Conservation (phyloP, 192 early-diverging fungal species). For the Cladochytrium replicatum region DNA sequence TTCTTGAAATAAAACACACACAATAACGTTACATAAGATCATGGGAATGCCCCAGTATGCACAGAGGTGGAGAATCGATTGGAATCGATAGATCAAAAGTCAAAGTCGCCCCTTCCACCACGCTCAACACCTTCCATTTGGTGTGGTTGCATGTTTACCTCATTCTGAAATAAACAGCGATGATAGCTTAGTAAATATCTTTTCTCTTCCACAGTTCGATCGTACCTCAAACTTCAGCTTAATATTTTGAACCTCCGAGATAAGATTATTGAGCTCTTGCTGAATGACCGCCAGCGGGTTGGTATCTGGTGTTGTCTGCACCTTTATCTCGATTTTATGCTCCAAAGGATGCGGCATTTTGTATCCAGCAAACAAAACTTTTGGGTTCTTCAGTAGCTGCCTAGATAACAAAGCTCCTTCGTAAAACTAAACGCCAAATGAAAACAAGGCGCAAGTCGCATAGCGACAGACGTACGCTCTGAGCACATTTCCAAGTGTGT, state of each 20-base stretch:
- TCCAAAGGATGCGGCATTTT: conserved; percentile 94
- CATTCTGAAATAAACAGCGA: no score
- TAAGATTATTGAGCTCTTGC: conserved; percentile 67
- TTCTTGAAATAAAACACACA: no score
- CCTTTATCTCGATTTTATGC: conserved; percentile 79
- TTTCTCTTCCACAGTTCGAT: no score
- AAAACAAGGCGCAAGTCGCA: conserved; percentile 4
- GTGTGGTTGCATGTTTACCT: no score
- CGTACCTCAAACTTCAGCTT: conserved; percentile 73
- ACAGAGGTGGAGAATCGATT: no score
- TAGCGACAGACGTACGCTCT: conserved; percentile 57
- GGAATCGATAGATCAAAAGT: no score
- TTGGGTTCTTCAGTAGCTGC: conserved; percentile 79
- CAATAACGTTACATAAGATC: no score
- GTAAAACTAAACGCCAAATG: not conserved
- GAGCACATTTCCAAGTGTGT: conserved; percentile 93
- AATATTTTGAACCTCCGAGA: conserved; percentile 63
- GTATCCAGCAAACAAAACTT: conserved; percentile 95
- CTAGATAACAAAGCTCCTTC: conserved; percentile 26
- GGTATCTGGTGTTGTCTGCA: conserved; percentile 83
- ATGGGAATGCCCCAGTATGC: no score
- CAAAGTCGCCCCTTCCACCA: no score
- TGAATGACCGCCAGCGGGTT: conserved; percentile 73
- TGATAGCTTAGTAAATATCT: no score
- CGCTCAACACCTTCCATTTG: no score